Evolutionary conservation across 2,329 filamentous ascomycete genomes (phyloP).

Genomic region (Aspergillus sp.): DNA sequence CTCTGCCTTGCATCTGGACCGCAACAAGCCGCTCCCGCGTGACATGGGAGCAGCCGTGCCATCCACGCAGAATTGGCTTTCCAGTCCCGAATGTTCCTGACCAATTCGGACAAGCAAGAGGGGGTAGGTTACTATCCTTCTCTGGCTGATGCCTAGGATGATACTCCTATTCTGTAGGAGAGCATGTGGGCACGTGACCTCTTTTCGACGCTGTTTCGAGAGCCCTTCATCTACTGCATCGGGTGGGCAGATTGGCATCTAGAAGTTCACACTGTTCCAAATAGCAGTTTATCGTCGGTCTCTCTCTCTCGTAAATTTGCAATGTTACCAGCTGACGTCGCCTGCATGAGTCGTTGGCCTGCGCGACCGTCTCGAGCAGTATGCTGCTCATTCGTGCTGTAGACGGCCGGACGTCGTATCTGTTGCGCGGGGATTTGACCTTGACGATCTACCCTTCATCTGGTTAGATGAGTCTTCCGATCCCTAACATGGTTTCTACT

Average conservation of each 20-base stretch:
- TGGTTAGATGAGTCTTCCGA: slow-evolving; percentile 7
- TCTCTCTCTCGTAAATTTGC: slow-evolving; percentile 43
- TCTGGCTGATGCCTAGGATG: too few relatives aligned
- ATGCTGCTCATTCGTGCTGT: slow-evolving; percentile 46
- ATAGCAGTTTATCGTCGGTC: slow-evolving; percentile 34
- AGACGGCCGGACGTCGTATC: slow-evolving; percentile 9
- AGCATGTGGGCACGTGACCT: too few relatives aligned
- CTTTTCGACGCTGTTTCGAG: too few relatives aligned
- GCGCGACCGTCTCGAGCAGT: slow-evolving; percentile 34
- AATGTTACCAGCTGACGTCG: slow-evolving; percentile 45
- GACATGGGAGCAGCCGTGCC: too few relatives aligned
- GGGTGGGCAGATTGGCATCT: slow-evolving; percentile 42
- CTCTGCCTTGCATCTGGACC: too few relatives aligned
- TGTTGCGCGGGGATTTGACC: neutral
- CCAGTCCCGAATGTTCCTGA: too few relatives aligned
- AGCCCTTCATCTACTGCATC: slow-evolving; percentile 31
- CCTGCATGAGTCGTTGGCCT: slow-evolving; percentile 43
- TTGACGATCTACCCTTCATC: slow-evolving; percentile 4
- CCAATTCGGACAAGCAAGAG: too few relatives aligned
- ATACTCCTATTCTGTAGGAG: too few relatives aligned
- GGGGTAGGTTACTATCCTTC: too few relatives aligned
- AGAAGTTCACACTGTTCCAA: slow-evolving; percentile 35
- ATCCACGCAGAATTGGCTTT: too few relatives aligned
- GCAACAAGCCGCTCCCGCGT: too few relatives aligned
- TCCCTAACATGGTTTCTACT: neutral